Evolutionary conservation across 192 early-diverging fungal species (phyloP).

Genomic region (Coemansia sp.): DNA sequence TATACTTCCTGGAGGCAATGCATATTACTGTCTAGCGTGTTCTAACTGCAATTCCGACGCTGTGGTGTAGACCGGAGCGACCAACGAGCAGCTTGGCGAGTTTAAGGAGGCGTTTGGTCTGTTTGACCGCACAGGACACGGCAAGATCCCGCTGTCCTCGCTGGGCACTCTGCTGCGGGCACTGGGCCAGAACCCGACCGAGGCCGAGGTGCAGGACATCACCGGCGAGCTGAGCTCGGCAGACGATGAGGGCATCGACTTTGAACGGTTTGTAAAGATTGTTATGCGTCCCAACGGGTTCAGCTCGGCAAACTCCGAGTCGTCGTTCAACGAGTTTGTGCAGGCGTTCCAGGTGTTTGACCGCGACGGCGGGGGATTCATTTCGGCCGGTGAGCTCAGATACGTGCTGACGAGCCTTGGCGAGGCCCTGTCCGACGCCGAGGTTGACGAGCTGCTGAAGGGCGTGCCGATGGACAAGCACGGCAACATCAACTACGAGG

Average conservation of each 20-base stretch:
- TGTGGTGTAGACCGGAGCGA: constrained; percentile 6
- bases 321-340: constrained; percentile 72
- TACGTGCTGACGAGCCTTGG: constrained; percentile 83
- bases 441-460: constrained; percentile 80
- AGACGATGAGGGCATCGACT: constrained; percentile 54
- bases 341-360: constrained; percentile 89
- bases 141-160: constrained; percentile 61
- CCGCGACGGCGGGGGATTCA: constrained; percentile 74
- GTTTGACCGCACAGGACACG: constrained; percentile 74
- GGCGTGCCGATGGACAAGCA: constrained; percentile 71
- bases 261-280: constrained; percentile 71
- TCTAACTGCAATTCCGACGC: not conserved
- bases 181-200: constrained; percentile 76
- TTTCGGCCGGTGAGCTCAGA: constrained; percentile 73
- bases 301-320: constrained; percentile 58
- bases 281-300: constrained; percentile 72
- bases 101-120: constrained; percentile 80
- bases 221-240: constrained; percentile 48
- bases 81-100: constrained; percentile 54
- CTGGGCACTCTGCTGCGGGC: constrained; percentile 76
- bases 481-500: constrained; percentile 81
- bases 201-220: constrained; percentile 69
- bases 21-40: not conserved
- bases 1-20: not conserved
- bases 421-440: constrained; percentile 72